Conservation (phyloP, 176 grass and related monocot genomes). For the Themeda triandra region DNA sequence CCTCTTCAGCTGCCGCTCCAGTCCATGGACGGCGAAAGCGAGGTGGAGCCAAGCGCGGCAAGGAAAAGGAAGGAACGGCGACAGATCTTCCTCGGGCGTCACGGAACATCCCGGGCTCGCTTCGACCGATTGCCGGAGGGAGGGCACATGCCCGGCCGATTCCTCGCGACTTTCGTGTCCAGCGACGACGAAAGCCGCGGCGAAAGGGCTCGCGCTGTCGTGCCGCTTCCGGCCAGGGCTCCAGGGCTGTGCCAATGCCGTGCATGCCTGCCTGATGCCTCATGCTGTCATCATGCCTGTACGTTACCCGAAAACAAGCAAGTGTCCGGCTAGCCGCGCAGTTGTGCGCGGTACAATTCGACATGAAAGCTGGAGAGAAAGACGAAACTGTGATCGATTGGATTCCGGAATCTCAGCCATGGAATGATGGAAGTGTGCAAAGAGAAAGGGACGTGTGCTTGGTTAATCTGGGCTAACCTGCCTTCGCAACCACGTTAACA, state of each 20-base stretch:
- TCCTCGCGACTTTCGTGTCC: too few species aligned
- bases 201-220: too few species aligned
- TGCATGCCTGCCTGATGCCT: too few species aligned
- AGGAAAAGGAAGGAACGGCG: neutral
- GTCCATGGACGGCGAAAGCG: neutral
- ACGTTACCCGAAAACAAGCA: too few species aligned
- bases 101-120: neutral
- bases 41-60: neutral
- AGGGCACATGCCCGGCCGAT: too few species aligned
- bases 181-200: neutral
- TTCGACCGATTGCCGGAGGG: neutral
- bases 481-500: neutral
- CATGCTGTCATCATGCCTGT: too few species aligned
- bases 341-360: too few species aligned
- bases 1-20: neutral
- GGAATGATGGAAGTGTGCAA: too few species aligned
- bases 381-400: neutral
- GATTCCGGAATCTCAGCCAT: too few species aligned
- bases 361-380: neutral
- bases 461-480: conserved; percentile 4
- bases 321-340: too few species aligned
- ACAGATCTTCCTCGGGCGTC: neutral
- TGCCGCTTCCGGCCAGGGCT: neutral
- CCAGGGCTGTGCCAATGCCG: neutral
- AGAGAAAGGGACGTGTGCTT: neutral